A percentile compares a stretch with the other conserved stretches of the same genome.
Evolutionary conservation across 257 asterid genomes (phyloP).

Genomic region (Capsicum baccatum): DNA sequence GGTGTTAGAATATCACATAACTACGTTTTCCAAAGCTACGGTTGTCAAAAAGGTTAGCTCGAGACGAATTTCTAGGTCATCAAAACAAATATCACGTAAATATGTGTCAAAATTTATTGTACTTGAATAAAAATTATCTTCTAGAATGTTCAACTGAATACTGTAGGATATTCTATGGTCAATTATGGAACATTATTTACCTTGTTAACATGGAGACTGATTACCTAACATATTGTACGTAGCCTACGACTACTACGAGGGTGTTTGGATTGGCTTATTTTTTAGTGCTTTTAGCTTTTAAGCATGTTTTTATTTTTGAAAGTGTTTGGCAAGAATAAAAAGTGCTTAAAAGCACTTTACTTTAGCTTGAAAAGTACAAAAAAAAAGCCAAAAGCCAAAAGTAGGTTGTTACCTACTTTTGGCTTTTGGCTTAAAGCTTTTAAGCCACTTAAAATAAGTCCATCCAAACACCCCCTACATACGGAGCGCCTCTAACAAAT

Average conservation of each 20-base stretch:
- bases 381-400: no score
- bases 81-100: neutral
- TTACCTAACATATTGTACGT: neutral
- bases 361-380: no score
- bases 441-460: no score
- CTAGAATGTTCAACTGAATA: neutral
- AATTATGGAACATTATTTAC: constrained; percentile 6
- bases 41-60: neutral
- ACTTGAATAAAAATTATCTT: neutral
- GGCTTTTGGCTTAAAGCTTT: no score
- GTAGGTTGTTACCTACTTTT: no score
- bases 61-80: neutral
- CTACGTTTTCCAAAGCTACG: neutral
- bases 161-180: neutral
- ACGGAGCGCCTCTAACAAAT: neutral
- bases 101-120: neutral
- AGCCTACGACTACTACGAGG: neutral
- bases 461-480: neutral
- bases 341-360: no score
- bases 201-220: neutral
- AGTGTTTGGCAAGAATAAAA: no score
- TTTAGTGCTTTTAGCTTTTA: no score
- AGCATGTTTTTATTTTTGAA: no score
- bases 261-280: no score
- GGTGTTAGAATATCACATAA: constrained; percentile 21